Base-by-base conservation (phyloP, 2,329 filamentous ascomycete species). In the Tolypocladium paradoxum region DNA sequence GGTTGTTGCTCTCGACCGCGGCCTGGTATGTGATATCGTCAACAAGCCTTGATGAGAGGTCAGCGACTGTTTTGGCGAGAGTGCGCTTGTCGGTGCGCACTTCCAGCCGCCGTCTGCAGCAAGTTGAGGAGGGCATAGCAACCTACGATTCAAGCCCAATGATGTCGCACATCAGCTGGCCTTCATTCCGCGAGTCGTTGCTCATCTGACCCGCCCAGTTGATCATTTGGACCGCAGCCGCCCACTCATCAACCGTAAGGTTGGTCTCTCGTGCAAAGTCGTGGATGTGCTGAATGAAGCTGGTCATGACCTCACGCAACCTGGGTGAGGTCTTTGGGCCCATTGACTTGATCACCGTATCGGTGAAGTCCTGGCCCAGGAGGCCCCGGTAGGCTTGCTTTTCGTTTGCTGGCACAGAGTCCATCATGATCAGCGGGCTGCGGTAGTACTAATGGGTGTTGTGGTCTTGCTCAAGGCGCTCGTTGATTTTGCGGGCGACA, bases 241-340 rank as follows among this genome's bases (percentile, higher is more conserved):
- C 79, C 88, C 87, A 91, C 72, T 93, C 88, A 53, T 87, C 85
- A n/a, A 81, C 76, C 8, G 85, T 91, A 54, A 93, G 80, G 65
- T 90, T 81, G 57, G 88, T 82, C 68, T 93, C 88, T 47, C 87
- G 83, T 37, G 84, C 82, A 68, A 92, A 92, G 70, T 90, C 87
- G 70, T 93, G 88, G 53, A 92, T 74, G 71, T 92, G 88, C 53
- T 75, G 76, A 64, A 91, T 83, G 56, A 91, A 72, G 33, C 79
- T 78, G 49, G 77, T 68, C 73, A 92, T 78, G 65, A 92, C 77
- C 61, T 83, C 74, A 55, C 84, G 80, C 62, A 85, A 78, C 45
- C 88, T 79, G 33, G 86, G 82, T 57, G 78, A 74, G 11, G 86
- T 84, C 57, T 85, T 81, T 58, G 86, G 84, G 5, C 88, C 85